Conservation (phyloP, 164 flowering plant genomes). For the Macadamia integrifolia region DNA sequence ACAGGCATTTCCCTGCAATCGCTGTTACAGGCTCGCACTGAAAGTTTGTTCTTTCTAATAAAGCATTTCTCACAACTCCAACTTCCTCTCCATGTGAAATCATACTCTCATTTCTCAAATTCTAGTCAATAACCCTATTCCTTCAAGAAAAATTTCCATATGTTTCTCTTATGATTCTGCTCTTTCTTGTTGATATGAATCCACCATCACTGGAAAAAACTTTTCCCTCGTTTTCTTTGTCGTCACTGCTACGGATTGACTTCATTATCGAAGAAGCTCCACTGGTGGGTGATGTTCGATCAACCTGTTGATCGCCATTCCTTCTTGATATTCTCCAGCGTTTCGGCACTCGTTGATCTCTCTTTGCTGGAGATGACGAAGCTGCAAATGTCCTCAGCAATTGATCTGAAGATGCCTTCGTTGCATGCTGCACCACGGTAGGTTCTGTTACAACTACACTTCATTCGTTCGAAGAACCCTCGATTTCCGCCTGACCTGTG, state of each 20-base stretch:
- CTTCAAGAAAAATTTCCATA: conserved; percentile 10
- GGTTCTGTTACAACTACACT: conserved; percentile 18
- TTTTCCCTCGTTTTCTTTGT: conserved; percentile 22
- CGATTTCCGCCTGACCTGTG: conserved; percentile 57
- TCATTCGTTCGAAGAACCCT: conserved; percentile 67
- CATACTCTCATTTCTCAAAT: background rate
- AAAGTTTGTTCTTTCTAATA: conserved; percentile 39
- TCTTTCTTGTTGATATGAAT: conserved; percentile 40
- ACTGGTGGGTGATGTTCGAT: background rate
- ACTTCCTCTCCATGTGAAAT: background rate
- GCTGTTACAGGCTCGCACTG: conserved; percentile 14
- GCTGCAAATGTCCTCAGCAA: conserved; percentile 80
- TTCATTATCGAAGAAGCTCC: conserved; percentile 6
- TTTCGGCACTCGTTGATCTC: conserved; percentile 21
- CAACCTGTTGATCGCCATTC: conserved; percentile 1
- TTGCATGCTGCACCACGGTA: conserved; percentile 56
- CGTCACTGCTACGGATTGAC: conserved; percentile 4
- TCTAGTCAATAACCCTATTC: background rate
- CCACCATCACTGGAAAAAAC: conserved; percentile 22
- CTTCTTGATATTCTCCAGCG: conserved; percentile 24
- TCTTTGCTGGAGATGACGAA: conserved; percentile 10
- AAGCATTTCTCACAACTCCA: conserved; percentile 17
- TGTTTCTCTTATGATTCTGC: conserved; percentile 8
- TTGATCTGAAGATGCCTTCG: conserved; percentile 67
- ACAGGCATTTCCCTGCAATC: conserved; percentile 61